These are phyloP conservation scores for Eucalyptus lansdowneana DNA, from an alignment of 345 rosid species.

Conservation along the genomic window DNA sequence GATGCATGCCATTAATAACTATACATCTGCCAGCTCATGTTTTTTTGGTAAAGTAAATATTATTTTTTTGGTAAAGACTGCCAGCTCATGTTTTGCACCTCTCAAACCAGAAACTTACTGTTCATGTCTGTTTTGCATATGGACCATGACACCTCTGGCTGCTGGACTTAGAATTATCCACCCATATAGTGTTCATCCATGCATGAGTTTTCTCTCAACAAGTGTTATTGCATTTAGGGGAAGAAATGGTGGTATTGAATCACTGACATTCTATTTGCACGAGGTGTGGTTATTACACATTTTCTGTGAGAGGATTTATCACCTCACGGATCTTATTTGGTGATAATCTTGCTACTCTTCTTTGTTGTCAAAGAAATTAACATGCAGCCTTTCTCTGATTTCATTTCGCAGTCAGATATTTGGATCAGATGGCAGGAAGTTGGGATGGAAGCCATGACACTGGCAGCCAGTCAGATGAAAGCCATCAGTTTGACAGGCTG, in stretches of 20 bases:
- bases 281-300: neutral
- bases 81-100: neutral
- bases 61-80: neutral
- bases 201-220: neutral
- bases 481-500: constrained; percentile 45
- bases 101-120: neutral
- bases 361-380: neutral
- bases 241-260: neutral
- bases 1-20: neutral
- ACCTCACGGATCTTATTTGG: neutral
- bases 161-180: neutral
- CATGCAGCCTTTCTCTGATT: neutral
- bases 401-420: neutral
- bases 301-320: neutral
- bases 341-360: neutral
- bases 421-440: constrained; percentile 46
- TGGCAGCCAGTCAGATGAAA: constrained; percentile 72
- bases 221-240: neutral
- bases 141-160: neutral
- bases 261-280: neutral
- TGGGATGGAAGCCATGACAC: constrained; percentile 54
- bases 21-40: neutral
- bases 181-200: neutral
- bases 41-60: neutral
- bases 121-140: neutral